Evolutionary conservation across 306 rosid genomes (phyloP).

Genomic region (Vigna unguiculata): DNA sequence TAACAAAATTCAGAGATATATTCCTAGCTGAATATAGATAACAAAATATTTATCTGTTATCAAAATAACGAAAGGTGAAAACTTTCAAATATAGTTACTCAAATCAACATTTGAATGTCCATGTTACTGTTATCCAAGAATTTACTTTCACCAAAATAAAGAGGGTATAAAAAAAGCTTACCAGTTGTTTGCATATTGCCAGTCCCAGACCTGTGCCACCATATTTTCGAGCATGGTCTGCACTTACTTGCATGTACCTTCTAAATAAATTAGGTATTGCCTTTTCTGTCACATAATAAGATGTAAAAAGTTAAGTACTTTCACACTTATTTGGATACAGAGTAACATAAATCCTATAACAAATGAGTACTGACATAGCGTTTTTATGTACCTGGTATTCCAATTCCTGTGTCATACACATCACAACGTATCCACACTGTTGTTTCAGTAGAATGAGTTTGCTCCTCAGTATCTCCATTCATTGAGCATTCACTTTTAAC

Average conservation of each 20-base stretch:
- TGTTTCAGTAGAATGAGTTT: constrained; percentile 61
- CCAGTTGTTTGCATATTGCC: constrained; percentile 99
- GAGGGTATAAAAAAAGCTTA: constrained; percentile 41
- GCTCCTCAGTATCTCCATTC: constrained; percentile 61
- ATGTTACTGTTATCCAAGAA: not conserved
- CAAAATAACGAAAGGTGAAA: not conserved
- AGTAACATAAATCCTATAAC: not conserved
- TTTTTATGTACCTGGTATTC: constrained; percentile 81
- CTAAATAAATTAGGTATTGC: constrained; percentile 84
- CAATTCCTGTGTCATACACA: constrained; percentile 96
- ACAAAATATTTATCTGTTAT: no score
- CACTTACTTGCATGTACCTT: constrained; percentile 99
- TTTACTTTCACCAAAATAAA: constrained; percentile 2
- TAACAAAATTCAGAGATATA: no score
- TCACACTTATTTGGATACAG: constrained; percentile 13
- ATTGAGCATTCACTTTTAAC: constrained; percentile 56
- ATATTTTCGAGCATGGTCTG: constrained; percentile 94
- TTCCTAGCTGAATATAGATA: no score
- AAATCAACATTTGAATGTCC: not conserved
- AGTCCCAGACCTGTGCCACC: constrained; percentile 97
- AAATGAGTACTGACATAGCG: constrained; percentile 11
- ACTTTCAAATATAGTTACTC: not conserved
- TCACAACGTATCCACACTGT: constrained; percentile 93
- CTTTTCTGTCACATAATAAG: constrained; percentile 62
- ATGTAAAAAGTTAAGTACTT: constrained; percentile 28